These are phyloP conservation scores for Taiozyma sp. DNA, from an alignment of 1,139 yeast species.

Conservation along the genomic window DNA sequence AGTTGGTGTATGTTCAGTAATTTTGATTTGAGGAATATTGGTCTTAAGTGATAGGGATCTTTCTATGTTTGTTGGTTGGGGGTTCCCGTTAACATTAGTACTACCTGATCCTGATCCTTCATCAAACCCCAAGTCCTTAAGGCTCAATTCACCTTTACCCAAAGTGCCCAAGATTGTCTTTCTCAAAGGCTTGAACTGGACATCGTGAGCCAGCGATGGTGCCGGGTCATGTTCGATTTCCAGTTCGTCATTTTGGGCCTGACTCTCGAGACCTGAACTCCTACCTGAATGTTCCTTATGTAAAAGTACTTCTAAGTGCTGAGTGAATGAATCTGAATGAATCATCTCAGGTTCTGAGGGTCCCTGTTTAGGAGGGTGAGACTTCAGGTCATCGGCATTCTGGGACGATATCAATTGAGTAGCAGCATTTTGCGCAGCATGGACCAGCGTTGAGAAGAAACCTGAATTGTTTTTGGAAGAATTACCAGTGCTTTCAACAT, in stretches of 20 bases:
- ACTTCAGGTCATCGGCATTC: slow-evolving; percentile 15
- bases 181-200: slow-evolving; percentile 57
- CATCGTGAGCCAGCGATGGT: slow-evolving; percentile 19
- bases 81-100: neutral
- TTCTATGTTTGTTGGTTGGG: neutral
- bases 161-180: slow-evolving; percentile 55
- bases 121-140: slow-evolving; percentile 48
- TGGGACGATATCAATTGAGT: slow-evolving; percentile 12
- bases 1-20: neutral
- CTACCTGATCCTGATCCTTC: neutral
- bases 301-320: slow-evolving; percentile 31
- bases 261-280: neutral
- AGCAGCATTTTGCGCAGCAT: slow-evolving; percentile 34
- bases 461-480: slow-evolving; percentile 14
- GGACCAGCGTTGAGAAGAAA: slow-evolving; percentile 27
- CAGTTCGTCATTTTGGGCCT: neutral
- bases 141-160: slow-evolving; percentile 67
- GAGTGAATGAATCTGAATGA: slow-evolving; percentile 24
- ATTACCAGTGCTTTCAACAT: slow-evolving; percentile 9
- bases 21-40: neutral
- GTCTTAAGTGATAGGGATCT: neutral
- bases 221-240: neutral
- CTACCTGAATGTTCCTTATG: slow-evolving; percentile 9
- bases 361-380: slow-evolving; percentile 16
- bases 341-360: neutral